Percentiles rank a stretch among this genome's conserved stretches.
Conservation (phyloP, 345 rosid species). For the Syzygium jambos region DNA sequence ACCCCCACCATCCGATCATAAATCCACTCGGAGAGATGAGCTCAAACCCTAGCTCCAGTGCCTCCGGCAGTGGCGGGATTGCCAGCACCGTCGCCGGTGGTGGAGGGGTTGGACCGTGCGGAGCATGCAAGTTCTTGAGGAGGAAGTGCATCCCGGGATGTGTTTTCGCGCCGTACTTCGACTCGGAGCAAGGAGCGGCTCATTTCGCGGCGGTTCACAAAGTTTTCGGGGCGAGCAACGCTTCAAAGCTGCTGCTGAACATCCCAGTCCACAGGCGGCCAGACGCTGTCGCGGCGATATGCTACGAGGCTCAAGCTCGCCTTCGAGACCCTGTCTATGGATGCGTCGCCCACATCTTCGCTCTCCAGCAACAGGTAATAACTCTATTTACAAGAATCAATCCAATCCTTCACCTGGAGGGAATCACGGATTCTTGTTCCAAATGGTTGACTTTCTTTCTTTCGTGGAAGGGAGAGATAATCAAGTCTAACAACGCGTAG, state of each 20-base stretch:
- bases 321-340: slow-evolving; percentile 95
- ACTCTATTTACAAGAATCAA: background rate
- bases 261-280: slow-evolving; percentile 63
- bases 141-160: slow-evolving; percentile 81
- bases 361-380: slow-evolving; percentile 67
- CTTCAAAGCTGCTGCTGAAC: slow-evolving; percentile 74
- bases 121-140: slow-evolving; percentile 84
- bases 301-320: slow-evolving; percentile 91
- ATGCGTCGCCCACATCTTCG: slow-evolving; percentile 82
- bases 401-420: background rate
- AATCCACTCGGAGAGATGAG: background rate
- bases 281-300: slow-evolving; percentile 87
- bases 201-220: slow-evolving; percentile 82
- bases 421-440: slow-evolving; percentile 34
- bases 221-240: slow-evolving; percentile 91
- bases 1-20: slow-evolving; percentile 4
- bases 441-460: background rate
- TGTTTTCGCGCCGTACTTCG: slow-evolving; percentile 78
- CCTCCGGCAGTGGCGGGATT: background rate
- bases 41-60: background rate
- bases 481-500: background rate
- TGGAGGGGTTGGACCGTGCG: slow-evolving; percentile 47
- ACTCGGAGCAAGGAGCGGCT: slow-evolving; percentile 75
- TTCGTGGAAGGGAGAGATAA: background rate
- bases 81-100: slow-evolving; percentile 33